Base-by-base conservation (phyloP, 371 early-diverging fungal species). In the Circinella umbellata region DNA sequence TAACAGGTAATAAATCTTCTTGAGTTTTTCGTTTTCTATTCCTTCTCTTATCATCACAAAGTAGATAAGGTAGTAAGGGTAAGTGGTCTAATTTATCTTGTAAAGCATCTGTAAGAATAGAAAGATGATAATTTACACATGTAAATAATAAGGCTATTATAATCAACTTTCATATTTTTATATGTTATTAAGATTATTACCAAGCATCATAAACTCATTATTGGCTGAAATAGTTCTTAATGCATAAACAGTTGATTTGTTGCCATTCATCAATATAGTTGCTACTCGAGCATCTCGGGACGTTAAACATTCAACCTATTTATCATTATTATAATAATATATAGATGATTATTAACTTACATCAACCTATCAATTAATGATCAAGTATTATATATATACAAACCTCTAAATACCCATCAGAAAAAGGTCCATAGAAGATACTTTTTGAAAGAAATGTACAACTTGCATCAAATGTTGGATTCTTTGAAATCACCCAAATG, bases 181-280 rank as follows among this genome's bases (percentile, higher is more conserved):
- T 54, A 54, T 18, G 15, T 27, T 27, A 54, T 18, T 7, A 3
- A 54, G 14, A 34, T 36, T 64, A 68, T 67, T 84, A 78, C 80
- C 89, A 20, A 92, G 69, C 92, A 93, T 91, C 78, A 93, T 83
- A 67, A 91, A 87, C 64, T 94, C 95, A 6, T 88, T 84, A 69
- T 86, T 88, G 15, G 90, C 89, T 46, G 90, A 86, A 36, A 91
- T 75, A 1, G 87, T 85, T 6, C 92, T 86, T 27, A 94, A 76
- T 0, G 91, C 93, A 67, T 83, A 88, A 1, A 90, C 84, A 8
- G 64, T 20, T 0, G 68, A 68, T 6, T 64, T 38, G 3, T 72
- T 27, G 0, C 27, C 69, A 15, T 62, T 35, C 35, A 75, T 42
- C 6, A 83, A 37, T 5, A 69, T 70, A 5, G 71, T 39, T 1